Conservation (phyloP, 495 filamentous ascomycete species). For the Niebla homalea region DNA sequence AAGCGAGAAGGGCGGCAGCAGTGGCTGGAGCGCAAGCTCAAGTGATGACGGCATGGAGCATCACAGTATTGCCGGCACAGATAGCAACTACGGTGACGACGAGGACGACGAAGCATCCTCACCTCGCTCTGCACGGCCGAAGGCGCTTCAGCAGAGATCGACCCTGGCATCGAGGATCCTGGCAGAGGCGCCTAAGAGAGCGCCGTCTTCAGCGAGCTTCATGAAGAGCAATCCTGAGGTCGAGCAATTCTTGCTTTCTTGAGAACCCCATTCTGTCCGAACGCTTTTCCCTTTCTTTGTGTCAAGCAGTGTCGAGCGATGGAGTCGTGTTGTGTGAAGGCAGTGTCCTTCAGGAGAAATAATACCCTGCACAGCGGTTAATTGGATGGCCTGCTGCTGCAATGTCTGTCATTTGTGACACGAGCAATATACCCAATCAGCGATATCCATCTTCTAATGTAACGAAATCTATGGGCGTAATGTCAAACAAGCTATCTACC, state of each 20-base stretch:
- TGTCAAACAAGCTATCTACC: no score
- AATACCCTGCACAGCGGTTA: not conserved
- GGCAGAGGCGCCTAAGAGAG: not conserved
- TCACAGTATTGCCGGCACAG: constrained; percentile 12
- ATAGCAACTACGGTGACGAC: constrained; percentile 12
- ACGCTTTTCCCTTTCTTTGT: no score
- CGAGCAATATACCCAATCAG: not conserved
- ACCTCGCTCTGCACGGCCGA: constrained; percentile 1
- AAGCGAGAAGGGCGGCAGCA: constrained; percentile 6
- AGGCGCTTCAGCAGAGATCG: not conserved
- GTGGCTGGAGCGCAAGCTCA: constrained; percentile 15
- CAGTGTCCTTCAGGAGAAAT: no score
- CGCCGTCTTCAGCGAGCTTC: constrained; percentile 6
- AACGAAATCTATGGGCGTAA: no score
- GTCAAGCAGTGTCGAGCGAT: no score
- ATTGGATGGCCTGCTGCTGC: not conserved
- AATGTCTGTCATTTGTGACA: not conserved
- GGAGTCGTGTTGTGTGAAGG: no score
- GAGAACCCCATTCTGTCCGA: not conserved
- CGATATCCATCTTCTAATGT: not conserved
- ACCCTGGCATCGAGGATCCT: not conserved
- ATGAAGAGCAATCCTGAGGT: constrained; percentile 13
- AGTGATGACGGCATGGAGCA: constrained; percentile 19
- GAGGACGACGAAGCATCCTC: constrained; percentile 5
- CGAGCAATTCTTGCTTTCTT: constrained; percentile 18